Evolutionary conservation across 148 eudicot genomes (phyloP).

Genomic region (Chenopodium formosanum): DNA sequence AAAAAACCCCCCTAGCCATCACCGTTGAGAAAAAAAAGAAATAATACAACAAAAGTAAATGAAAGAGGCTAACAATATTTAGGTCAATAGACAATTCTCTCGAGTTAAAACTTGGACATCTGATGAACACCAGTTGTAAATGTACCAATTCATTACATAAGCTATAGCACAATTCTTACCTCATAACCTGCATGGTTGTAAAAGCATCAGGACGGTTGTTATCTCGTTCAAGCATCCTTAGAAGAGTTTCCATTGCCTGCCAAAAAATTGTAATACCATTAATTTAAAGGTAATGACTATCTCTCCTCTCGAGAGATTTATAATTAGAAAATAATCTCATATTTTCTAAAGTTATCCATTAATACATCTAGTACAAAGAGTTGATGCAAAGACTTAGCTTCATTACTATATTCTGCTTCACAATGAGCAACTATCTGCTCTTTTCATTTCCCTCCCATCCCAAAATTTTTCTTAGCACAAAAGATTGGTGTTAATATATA

Average conservation of each 20-base stretch:
- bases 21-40: not conserved
- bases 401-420: too few species aligned
- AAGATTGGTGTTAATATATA: not conserved
- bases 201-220: constrained; percentile 54
- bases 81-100: not conserved
- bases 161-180: constrained; percentile 35
- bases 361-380: too few species aligned
- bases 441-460: not conserved
- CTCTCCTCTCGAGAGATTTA: not conserved
- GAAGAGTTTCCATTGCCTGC: constrained; percentile 66
- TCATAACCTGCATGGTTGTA: constrained; percentile 68
- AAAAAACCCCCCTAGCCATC: not conserved
- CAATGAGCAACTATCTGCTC: too few species aligned
- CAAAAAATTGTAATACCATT: not conserved
- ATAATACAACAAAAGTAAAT: not conserved
- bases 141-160: not conserved
- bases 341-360: too few species aligned
- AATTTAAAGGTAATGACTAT: not conserved
- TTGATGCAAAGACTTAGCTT: too few species aligned
- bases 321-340: too few species aligned
- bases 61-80: not conserved
- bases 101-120: not conserved
- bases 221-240: constrained; percentile 65
- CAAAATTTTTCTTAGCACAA: not conserved
- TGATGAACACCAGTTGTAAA: not conserved